These are phyloP conservation scores for Alloascoidea africana DNA, from an alignment of 805 yeast species.

Conservation along the genomic window DNA sequence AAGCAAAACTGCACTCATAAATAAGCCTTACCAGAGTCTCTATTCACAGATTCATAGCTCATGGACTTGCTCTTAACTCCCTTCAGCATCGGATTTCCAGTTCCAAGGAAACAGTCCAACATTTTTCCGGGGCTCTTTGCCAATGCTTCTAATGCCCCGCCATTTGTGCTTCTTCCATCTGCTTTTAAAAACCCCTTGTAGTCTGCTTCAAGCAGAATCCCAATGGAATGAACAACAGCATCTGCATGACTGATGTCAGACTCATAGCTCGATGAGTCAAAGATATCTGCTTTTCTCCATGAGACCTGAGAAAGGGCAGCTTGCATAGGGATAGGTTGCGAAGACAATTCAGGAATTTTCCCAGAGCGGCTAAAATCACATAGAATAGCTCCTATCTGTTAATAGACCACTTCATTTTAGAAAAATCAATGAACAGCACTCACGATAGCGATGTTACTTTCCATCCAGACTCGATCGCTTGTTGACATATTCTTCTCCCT, in stretches of 20 bases:
- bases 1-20: not conserved
- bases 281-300: conserved; percentile 57
- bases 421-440: conserved; percentile 5
- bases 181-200: conserved; percentile 38
- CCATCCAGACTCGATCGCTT: conserved; percentile 46
- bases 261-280: conserved; percentile 43
- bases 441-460: conserved; percentile 51
- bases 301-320: conserved; percentile 38
- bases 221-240: conserved; percentile 74
- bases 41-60: conserved; percentile 55
- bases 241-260: conserved; percentile 30
- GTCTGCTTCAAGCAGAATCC: conserved; percentile 56
- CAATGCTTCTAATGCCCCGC: too few relatives aligned
- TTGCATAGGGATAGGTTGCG: conserved; percentile 10
- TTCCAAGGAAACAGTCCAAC: not conserved
- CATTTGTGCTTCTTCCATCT: too few relatives aligned
- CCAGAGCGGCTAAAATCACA: conserved; percentile 31
- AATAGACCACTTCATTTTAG: not conserved
- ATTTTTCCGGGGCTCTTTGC: not conserved
- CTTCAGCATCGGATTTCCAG: conserved; percentile 22
- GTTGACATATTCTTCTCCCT: conserved; percentile 57
- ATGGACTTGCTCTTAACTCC: too few relatives aligned
- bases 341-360: conserved; percentile 23
- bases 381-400: conserved; percentile 4
- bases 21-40: conserved; percentile 34